Evolutionary conservation across 257 asterid genomes (phyloP).

Genomic region (Euphrasia confusa): DNA sequence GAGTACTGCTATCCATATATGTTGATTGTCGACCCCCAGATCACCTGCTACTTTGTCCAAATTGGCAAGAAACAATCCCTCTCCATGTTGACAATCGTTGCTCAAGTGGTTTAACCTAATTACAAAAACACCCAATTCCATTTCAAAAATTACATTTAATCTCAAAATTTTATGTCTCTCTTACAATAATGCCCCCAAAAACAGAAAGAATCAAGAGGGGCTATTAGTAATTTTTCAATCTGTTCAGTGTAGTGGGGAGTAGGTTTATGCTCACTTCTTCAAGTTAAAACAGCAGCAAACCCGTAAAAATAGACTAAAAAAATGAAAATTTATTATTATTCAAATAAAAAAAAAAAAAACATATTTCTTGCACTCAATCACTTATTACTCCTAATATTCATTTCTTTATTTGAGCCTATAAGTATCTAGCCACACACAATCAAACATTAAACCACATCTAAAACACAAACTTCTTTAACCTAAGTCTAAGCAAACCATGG

Average conservation of each 20-base stretch:
- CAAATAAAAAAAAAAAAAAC: neutral
- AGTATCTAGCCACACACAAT: constrained; percentile 2
- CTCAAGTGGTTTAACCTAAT: too few species aligned
- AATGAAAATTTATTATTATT: constrained; percentile 4
- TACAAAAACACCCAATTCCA: too few species aligned
- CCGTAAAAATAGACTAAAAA: neutral
- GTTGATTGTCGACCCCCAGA: too few species aligned
- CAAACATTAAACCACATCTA: neutral
- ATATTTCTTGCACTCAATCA: constrained; percentile 38
- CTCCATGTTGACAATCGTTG: too few species aligned
- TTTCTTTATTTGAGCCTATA: neutral
- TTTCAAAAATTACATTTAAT: too few species aligned
- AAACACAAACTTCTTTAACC: neutral
- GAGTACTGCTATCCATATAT: too few species aligned
- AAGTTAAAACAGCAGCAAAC: constrained; percentile 34
- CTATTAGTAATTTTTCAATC: too few species aligned
- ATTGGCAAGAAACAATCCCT: too few species aligned
- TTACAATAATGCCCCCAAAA: too few species aligned
- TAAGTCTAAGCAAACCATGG: constrained; percentile 22
- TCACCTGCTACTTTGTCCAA: too few species aligned
- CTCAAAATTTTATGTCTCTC: too few species aligned
- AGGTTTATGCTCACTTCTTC: constrained; percentile 25
- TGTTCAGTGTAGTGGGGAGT: constrained; percentile 18
- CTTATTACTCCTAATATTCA: neutral
- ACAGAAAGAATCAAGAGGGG: too few species aligned